Base-by-base conservation (phyloP, 257 asterid species). In the Euphrasia confusa region DNA sequence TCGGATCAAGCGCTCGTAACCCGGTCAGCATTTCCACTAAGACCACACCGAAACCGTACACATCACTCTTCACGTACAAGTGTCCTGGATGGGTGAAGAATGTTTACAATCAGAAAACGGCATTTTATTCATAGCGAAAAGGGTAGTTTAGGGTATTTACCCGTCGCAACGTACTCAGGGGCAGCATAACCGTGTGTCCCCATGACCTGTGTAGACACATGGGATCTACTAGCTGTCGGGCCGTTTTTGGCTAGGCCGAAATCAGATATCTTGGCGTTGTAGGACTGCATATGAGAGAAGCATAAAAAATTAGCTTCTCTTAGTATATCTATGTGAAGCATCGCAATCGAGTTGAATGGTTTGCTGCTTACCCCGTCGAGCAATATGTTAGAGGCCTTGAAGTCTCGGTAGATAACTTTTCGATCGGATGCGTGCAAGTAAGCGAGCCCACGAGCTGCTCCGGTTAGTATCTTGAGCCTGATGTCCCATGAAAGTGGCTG, bases 301-400 rank as follows among this genome's bases (percentile, higher is more conserved):
- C 10, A 44, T 37, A 37, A 37, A 37, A 37, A 37, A 37, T 37
- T 37, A 37, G 42, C 8, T 10, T 9, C 42, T 37, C 42, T 11
- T 37, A 33, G 24, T 33, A 33, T 32, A 7, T 35, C 7, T 8
- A 37, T 8, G 12, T 37, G 3, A 2, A 37, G 42, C 42, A 37
- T 44, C 50, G 3, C 47, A 44, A 44, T 11, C 50, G 3, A 44
- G 50, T n/a, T 3, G 50, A 11, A 44, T 11, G 50, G 7, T 44
- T 18, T 9, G 57, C 81, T 5, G 53, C 80, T 70, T 75, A 88
- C 96, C 72, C 81, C 86, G 67, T 88, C 95, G 4, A 88, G 92
- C 78, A 85, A 75, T 53, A 88, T 85, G 77, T 85, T 88, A 0
- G 96, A 85, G 55, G 95, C 87, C 83, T 88, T 88, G 78, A 88